Evolutionary conservation across 768 basidiomycete genomes (phyloP), one percentile per base, ranked within the genome.

Genomic region (Suillus lakei): DNA sequence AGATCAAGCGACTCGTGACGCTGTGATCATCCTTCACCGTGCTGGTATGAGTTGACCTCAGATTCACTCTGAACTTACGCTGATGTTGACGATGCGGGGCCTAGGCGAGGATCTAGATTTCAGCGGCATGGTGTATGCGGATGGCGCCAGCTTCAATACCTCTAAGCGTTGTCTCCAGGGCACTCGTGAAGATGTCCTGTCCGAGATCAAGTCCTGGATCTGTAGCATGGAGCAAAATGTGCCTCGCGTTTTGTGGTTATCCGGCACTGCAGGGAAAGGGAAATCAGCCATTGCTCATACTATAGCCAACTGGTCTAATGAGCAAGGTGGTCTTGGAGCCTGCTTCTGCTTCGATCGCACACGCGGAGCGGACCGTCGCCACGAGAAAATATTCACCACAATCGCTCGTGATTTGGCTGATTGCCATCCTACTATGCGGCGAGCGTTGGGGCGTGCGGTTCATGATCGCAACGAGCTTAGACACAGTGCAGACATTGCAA

Each of bases 281-380:
- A 72, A 72, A 51, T 69, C 71, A 10, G 36, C 68, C 13, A 61
- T 72, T 32, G 70, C 71, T 15, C 61, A 71, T 41, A 65, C 70
- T 1, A 64, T 67, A 16, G 64, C 71, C 41, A 13, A 61, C 16
- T 54, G 50, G 46, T 66, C 67, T 39, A 23, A 65, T 9, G 46
- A 66, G 12, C 38, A 63, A 12, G 58, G 63, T 13, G 55, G 66
- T 23, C 58, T 73, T 1, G 69, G 69, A 43, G 63, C 71, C 15
- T 56, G 56, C 2, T 58, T 70, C 43, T 69, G 67, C 48, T 66
- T 70, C 34, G 64, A 69, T 15, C 54, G 58, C 2, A 46, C 69
- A 13, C 66, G 68, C 4, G 15, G 1, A 21, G 23, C 23, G 2
- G 59, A 60, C 4, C 59, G 5, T 23, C 39, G 23, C 13, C 39